A percentile compares a stretch with the other conserved stretches of the same genome.
These are phyloP conservation scores for Kodamaea sp. DNA, from an alignment of 1,139 yeast species.

Conservation along the genomic window DNA sequence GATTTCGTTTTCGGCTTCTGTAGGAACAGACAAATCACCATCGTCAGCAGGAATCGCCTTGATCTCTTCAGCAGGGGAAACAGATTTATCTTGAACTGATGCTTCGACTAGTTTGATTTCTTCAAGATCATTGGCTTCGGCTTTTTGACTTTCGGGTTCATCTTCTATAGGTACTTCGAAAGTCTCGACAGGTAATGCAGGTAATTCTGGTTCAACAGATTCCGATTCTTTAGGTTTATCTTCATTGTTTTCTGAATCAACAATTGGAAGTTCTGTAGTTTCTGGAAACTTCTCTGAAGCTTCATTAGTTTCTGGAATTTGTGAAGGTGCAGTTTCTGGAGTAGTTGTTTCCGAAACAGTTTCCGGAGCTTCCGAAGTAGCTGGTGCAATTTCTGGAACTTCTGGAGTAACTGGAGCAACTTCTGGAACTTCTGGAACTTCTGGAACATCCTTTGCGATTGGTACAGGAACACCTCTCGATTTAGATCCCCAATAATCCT, in stretches of 20 bases:
- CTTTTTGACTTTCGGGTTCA: not conserved
- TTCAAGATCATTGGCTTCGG: constrained; percentile 1
- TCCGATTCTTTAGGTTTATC: not conserved
- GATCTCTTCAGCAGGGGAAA: too few species aligned
- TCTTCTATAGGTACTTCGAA: not conserved
- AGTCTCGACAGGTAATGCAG: not conserved
- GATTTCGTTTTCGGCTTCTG: not conserved
- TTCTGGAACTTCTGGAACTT: constrained; percentile 2
- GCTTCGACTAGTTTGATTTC: constrained; percentile 1
- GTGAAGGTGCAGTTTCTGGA: not conserved
- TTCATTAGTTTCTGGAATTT: constrained; percentile 2
- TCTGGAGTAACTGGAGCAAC: constrained; percentile 2
- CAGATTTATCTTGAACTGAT: too few species aligned
- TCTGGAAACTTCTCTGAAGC: not conserved
- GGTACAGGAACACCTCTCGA: constrained; percentile 1
- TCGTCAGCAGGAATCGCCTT: not conserved
- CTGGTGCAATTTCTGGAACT: constrained; percentile 1
- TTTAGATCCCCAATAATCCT: constrained; percentile 38
- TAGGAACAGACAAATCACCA: constrained; percentile 1
- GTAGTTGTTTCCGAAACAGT: constrained; percentile 2
- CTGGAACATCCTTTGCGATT: constrained; percentile 19
- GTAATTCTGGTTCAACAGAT: not conserved
- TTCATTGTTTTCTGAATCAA: not conserved
- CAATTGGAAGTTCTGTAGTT: not conserved
- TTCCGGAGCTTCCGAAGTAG: not conserved